Evolutionary conservation across 2,329 filamentous ascomycete genomes (phyloP), one percentile per base, ranked within the genome.

Genomic region (Tympanopsis confertula): DNA sequence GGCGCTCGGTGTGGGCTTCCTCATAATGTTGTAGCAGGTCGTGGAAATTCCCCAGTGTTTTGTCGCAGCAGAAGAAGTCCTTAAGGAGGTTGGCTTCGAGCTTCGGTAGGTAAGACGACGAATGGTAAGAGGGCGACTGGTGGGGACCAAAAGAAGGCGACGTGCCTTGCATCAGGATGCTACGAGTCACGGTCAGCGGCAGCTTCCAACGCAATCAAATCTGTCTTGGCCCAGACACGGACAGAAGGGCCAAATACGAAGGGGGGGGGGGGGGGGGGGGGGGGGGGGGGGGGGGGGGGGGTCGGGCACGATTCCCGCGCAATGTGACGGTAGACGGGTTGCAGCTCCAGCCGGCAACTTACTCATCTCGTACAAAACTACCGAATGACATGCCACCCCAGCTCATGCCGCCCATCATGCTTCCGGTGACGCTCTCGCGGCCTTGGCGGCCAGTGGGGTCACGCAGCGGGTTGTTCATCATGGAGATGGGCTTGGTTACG

Each of bases 341-440:
- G 42, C 39, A 36, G 12, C 17, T 19, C 32, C 29, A 22, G 35
- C 14, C 19, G 35, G 28, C 39, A 38, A 81, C 89, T 78, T 78
- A 98, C 91, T 98, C 91, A 65, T 98, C 89, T 59, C 86, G 75
- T 59, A 98, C 91, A 69, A 93, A 96, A 53, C 89, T 96, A 44
- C 89, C 89, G 46, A 96, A 86, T 7, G 89, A 96, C 43, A 94
- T 78, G 46, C 88, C 89, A 54, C 89, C 89, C 88, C 89, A 98
- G 61, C 88, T 95, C 80, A 94, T 87, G 50, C 89, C 88, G 45
- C 79, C 82, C 62, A 79, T 76, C 41, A 80, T 58, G 52, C 76
- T 81, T 36, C 74, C 75, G 13, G 74, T 75, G 22, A 80, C 56
- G 40, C 69, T 75, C 55, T 81, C 77, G 47, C 76, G 66, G 44